phyloP scores from a whole-genome alignment of 23 red algal species.

The Cyanidiococcus yangmingshanensis region DNA sequence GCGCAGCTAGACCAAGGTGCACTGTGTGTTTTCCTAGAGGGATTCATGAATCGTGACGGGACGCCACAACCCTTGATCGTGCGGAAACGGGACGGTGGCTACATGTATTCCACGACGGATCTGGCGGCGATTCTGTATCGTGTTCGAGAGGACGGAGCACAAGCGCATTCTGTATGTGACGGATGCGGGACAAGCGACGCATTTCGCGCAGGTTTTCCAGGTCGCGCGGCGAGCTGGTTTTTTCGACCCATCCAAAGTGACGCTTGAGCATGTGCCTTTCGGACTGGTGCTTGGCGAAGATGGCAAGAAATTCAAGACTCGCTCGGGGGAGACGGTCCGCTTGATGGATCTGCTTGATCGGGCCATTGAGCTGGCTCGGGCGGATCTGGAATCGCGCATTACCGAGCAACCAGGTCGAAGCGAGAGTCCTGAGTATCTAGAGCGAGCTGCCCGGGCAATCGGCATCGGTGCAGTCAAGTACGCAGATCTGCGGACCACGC shows the following conservation, averaged over 20 bases:
- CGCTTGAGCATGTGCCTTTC: constrained; percentile 93
- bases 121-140: constrained; percentile 89
- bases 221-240: constrained; percentile 59
- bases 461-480: constrained; percentile 88
- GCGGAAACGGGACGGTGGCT: constrained; percentile 88
- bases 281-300: constrained; percentile 88
- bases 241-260: constrained; percentile 36
- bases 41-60: constrained; percentile 70
- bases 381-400: constrained; percentile 46
- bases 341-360: constrained; percentile 85
- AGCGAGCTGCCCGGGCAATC: constrained; percentile 22
- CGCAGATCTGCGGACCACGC: constrained; percentile 76
- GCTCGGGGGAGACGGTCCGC: constrained; percentile 74
- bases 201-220: constrained; percentile 97
- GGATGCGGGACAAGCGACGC: constrained; percentile 83
- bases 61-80: constrained; percentile 71
- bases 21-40: constrained; percentile 76
- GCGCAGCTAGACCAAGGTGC: constrained; percentile 70
- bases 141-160: constrained; percentile 54
- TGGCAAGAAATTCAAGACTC: constrained; percentile 99
- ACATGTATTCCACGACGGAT: constrained; percentile 94
- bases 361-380: constrained; percentile 50
- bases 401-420: constrained; percentile 39
- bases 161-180: constrained; percentile 94
- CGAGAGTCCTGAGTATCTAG: constrained; percentile 30